Evolutionary conservation across 371 early-diverging fungal genomes (phyloP).

Genomic region (Aphelidium insulamus): DNA sequence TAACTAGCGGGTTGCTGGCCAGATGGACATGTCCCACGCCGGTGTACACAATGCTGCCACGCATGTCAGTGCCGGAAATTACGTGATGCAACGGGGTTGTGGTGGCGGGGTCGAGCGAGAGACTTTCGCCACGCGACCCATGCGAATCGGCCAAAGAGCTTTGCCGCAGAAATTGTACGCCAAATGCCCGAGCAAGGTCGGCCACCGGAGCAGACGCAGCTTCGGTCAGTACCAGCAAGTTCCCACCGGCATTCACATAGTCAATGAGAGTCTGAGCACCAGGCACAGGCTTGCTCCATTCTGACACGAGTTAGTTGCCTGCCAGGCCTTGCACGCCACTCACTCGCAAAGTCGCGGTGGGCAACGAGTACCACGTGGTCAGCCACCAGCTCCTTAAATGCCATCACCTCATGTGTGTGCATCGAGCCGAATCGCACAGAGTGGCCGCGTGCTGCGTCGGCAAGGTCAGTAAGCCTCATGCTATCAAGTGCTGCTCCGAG

Average conservation of each 20-base stretch:
- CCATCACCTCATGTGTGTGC: too few species aligned
- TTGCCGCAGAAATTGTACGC: slow-evolving; percentile 51
- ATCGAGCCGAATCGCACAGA: too few species aligned
- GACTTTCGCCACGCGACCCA: slow-evolving; percentile 6
- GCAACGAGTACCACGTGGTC: too few species aligned
- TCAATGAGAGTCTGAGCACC: slow-evolving; percentile 30
- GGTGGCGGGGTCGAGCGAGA: slow-evolving; percentile 17
- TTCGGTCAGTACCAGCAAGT: slow-evolving; percentile 47
- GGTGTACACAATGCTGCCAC: slow-evolving; percentile 49
- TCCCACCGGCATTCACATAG: slow-evolving; percentile 80
- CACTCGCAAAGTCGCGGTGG: too few species aligned
- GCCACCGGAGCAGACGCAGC: slow-evolving; percentile 40
- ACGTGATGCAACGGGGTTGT: slow-evolving; percentile 9
- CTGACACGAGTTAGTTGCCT: too few species aligned
- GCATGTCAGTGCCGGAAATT: slow-evolving; percentile 27
- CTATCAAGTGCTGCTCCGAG: too few species aligned
- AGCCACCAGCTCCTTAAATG: too few species aligned
- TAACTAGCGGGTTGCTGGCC: slow-evolving; percentile 27
- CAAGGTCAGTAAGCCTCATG: too few species aligned
- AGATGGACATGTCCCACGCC: slow-evolving; percentile 16
- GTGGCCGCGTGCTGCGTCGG: too few species aligned
- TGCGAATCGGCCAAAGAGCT: slow-evolving; percentile 28
- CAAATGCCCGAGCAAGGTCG: slow-evolving; percentile 63
- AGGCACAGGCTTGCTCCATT: not conserved
- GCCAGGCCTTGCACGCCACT: too few species aligned